A percentile compares a stretch with the other conserved stretches of the same genome.
Evolutionary conservation across 1,284 basidiomycete species (phyloP).

Genomic region (Apiotrichum gracile): DNA sequence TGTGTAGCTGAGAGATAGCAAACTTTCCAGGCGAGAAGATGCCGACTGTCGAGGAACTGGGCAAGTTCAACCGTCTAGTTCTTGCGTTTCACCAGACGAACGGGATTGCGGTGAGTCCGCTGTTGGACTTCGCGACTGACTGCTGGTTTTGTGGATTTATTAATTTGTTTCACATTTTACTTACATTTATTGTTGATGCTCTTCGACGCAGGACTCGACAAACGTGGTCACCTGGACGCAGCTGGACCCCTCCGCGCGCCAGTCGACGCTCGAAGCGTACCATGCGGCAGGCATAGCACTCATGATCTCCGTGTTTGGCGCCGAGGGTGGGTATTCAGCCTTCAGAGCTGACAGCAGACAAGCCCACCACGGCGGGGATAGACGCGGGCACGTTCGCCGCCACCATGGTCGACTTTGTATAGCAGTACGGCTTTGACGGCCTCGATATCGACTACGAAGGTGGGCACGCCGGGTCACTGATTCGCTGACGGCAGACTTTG

Average conservation of each 20-base stretch:
- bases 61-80: constrained; percentile 45
- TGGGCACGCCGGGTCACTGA: too few relatives aligned
- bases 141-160: too few relatives aligned
- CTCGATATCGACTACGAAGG: constrained; percentile 52
- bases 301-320: constrained; percentile 7
- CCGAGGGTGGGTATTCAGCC: not conserved
- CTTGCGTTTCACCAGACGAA: constrained; percentile 43
- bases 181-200: too few relatives aligned
- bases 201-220: not conserved
- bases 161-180: too few relatives aligned
- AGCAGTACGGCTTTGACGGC: constrained; percentile 49
- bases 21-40: not conserved
- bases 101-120: not conserved
- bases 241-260: not conserved
- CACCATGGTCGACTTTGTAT: constrained; percentile 41
- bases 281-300: constrained; percentile 40
- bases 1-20: constrained; percentile 9
- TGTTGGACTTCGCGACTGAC: too few relatives aligned
- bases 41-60: not conserved
- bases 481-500: constrained; percentile 10
- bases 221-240: not conserved
- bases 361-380: constrained; percentile 10
- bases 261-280: constrained; percentile 36
- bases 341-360: constrained; percentile 2
- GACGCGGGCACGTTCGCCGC: constrained; percentile 1